Percentiles rank a stretch among this genome's conserved stretches.
Conservation (phyloP, 768 basidiomycete species). For the Mycena vitilis region DNA sequence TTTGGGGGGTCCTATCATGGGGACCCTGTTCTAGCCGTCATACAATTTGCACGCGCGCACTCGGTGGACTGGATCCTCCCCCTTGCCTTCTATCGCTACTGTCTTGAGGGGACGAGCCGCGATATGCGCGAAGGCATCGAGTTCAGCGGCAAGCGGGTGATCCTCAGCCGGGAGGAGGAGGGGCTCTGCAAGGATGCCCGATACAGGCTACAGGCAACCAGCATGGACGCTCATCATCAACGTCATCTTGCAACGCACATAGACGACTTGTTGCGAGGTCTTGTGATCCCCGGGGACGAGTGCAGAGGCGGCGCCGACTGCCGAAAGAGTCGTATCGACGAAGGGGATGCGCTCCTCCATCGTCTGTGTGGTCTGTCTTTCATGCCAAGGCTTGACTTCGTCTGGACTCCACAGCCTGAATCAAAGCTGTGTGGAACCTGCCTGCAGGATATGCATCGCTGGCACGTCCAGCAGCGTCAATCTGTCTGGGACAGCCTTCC, state of each 20-base stretch:
- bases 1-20: slow-evolving; percentile 5
- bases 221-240: background rate
- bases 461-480: background rate
- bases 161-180: background rate
- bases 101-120: slow-evolving; percentile 6
- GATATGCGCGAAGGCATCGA: background rate
- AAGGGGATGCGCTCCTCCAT: background rate
- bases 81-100: slow-evolving; percentile 17
- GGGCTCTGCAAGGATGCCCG: background rate
- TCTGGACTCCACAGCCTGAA: background rate
- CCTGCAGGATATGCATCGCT: background rate
- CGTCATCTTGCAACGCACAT: background rate
- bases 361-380: background rate
- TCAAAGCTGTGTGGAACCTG: slow-evolving; percentile 6
- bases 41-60: background rate
- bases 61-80: background rate
- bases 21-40: slow-evolving; percentile 3
- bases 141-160: background rate
- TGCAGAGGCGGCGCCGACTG: slow-evolving; percentile 11
- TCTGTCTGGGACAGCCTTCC: slow-evolving; percentile 13
- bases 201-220: background rate
- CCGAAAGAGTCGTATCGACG: background rate
- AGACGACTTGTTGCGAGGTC: background rate
- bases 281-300: background rate
- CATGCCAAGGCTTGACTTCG: background rate